Conservation (phyloP, 345 rosid genomes). For the Ceriops tagal region DNA sequence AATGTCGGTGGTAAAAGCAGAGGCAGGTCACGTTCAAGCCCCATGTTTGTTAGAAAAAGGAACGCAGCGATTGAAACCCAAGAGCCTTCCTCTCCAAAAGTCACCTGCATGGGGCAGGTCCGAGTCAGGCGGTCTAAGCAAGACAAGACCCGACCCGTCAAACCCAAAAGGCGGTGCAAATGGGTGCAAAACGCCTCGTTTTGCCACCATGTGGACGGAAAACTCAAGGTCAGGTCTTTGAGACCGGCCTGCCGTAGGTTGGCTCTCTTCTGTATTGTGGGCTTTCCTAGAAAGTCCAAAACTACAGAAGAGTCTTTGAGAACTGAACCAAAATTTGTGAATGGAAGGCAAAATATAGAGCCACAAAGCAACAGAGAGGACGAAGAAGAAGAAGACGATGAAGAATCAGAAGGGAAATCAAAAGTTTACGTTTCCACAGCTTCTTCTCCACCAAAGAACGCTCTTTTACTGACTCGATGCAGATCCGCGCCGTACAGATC, state of each 20-base stretch:
- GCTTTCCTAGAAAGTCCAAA: constrained; percentile 26
- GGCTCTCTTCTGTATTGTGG: constrained; percentile 22
- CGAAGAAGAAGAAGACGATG: constrained; percentile 18
- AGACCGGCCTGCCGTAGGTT: constrained; percentile 44
- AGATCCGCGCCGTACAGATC: constrained; percentile 88
- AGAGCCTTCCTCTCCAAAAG: constrained; percentile 90
- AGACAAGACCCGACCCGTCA: constrained; percentile 17
- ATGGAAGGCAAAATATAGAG: constrained; percentile 17
- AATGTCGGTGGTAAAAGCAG: constrained; percentile 66
- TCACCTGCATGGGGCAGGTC: constrained; percentile 98
- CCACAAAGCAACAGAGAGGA: constrained; percentile 3
- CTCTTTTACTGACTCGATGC: constrained; percentile 63
- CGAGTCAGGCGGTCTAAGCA: constrained; percentile 62
- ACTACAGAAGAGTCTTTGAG: constrained; percentile 27
- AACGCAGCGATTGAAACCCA: constrained; percentile 56
- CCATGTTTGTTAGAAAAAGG: constrained; percentile 67
- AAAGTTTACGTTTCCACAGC: constrained; percentile 33
- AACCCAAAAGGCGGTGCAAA: constrained; percentile 31
- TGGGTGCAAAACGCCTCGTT: constrained; percentile 42
- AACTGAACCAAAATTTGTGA: constrained; percentile 28
- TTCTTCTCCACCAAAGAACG: constrained; percentile 65
- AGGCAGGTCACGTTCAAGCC: constrained; percentile 79
- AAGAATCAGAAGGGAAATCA: constrained; percentile 23
- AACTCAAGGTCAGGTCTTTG: constrained; percentile 28
- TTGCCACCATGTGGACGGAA: constrained; percentile 21